phyloP scores from a whole-genome alignment of 352 stramenopile species.

The Phytophthora kernoviae region DNA sequence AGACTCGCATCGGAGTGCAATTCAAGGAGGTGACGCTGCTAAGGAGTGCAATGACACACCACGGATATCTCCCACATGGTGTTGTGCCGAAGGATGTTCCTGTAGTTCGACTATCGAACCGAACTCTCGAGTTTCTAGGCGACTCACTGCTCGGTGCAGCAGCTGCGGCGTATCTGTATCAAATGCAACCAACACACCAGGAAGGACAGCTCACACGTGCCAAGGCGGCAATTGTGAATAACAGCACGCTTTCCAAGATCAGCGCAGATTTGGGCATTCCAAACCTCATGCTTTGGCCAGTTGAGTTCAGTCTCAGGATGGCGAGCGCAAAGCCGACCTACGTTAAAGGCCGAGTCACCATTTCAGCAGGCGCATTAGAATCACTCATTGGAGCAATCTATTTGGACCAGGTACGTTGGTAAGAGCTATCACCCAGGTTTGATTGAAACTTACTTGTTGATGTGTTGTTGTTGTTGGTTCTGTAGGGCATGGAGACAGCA shows the following conservation, averaged over 20 bases:
- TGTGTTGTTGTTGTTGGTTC: slow-evolving; percentile 1
- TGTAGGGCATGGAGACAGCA: slow-evolving; percentile 63
- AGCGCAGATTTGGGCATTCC: slow-evolving; percentile 63
- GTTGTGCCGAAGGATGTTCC: slow-evolving; percentile 44
- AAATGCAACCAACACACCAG: slow-evolving; percentile 66
- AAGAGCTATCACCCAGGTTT: neutral
- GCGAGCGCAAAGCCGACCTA: slow-evolving; percentile 34
- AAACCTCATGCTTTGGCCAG: slow-evolving; percentile 64
- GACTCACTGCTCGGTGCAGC: slow-evolving; percentile 77
- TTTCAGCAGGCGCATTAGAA: slow-evolving; percentile 77
- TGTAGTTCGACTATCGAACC: slow-evolving; percentile 74
- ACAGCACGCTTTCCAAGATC: slow-evolving; percentile 69
- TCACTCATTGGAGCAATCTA: slow-evolving; percentile 82
- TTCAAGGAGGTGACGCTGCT: slow-evolving; percentile 68
- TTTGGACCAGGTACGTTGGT: slow-evolving; percentile 55
- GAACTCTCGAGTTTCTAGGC: slow-evolving; percentile 82
- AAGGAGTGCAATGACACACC: slow-evolving; percentile 75
- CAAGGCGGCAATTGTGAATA: slow-evolving; percentile 79
- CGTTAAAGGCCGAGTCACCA: slow-evolving; percentile 65
- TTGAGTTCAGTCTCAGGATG: slow-evolving; percentile 38
- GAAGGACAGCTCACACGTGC: slow-evolving; percentile 79
- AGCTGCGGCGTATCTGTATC: slow-evolving; percentile 72
- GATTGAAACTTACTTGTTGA: slow-evolving; percentile 1
- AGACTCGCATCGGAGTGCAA: slow-evolving; percentile 59
- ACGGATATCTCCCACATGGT: slow-evolving; percentile 60